Evolutionary conservation across 176 grass and related monocot genomes (phyloP).

Genomic region (Thalia dealbata): DNA sequence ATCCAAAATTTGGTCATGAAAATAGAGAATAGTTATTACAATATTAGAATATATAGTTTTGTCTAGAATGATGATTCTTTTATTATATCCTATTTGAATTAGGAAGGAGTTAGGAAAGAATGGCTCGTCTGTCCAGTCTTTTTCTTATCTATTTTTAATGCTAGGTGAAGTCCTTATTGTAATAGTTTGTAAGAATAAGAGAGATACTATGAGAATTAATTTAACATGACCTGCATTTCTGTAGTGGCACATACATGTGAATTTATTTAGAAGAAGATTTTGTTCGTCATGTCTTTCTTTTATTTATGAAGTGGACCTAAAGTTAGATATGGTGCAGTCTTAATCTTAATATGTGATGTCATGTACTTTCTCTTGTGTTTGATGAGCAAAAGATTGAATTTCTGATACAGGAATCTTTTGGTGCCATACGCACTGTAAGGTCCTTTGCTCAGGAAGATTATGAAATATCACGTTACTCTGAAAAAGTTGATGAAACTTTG

Average conservation of each 20-base stretch:
- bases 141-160: neutral
- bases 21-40: no score
- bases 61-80: neutral
- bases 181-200: neutral
- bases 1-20: no score
- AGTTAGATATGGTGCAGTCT: neutral
- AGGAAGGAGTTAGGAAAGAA: neutral
- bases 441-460: conserved; percentile 84
- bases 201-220: neutral
- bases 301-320: neutral
- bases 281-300: neutral
- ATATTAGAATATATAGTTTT: no score
- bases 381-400: neutral
- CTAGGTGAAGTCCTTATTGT: neutral
- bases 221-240: no score
- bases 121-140: neutral
- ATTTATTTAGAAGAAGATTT: neutral
- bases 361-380: conserved; percentile 11
- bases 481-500: conserved; percentile 83
- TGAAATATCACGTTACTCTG: conserved; percentile 65
- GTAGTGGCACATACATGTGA: neutral
- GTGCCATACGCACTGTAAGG: conserved; percentile 85
- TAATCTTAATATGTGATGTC: neutral
- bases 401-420: conserved; percentile 78
- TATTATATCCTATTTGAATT: neutral